A percentile compares a stretch with the other conserved stretches of the same genome.
Conservation (phyloP, 352 stramenopile species). For the Pythium sukuiense region DNA sequence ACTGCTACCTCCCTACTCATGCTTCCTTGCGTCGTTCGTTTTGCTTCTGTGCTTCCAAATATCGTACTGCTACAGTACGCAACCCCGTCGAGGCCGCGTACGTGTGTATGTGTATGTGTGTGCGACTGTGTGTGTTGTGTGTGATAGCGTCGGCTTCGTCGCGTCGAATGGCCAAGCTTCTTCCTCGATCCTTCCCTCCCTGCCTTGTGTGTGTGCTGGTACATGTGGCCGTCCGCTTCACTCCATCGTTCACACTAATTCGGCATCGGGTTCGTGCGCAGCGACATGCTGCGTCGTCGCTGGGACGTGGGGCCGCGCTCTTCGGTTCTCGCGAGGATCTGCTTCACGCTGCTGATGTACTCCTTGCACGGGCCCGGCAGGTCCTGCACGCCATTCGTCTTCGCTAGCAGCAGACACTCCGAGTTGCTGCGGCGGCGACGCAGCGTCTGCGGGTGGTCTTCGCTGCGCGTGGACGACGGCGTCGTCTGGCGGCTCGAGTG, state of each 20-base stretch:
- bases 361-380: slow-evolving; percentile 77
- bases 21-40: neutral
- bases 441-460: slow-evolving; percentile 32
- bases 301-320: slow-evolving; percentile 29
- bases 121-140: neutral
- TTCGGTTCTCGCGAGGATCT: slow-evolving; percentile 75
- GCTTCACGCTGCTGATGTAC: slow-evolving; percentile 86
- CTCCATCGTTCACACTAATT: slow-evolving; percentile 4
- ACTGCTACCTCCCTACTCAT: neutral
- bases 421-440: slow-evolving; percentile 74
- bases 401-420: slow-evolving; percentile 77
- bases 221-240: neutral
- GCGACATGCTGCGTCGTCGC: slow-evolving; percentile 65
- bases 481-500: slow-evolving; percentile 19
- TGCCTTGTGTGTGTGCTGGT: neutral
- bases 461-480: slow-evolving; percentile 34
- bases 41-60: neutral
- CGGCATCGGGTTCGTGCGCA: slow-evolving; percentile 48
- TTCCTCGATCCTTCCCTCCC: neutral
- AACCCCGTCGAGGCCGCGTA: neutral
- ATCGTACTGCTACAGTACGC: neutral
- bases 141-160: neutral
- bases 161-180: neutral
- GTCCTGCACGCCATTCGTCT: slow-evolving; percentile 43
- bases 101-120: neutral